Evolutionary conservation across 495 filamentous ascomycete species (phyloP), one percentile per base, ranked within the genome.

Genomic region (Parachaetomium inaequale): DNA sequence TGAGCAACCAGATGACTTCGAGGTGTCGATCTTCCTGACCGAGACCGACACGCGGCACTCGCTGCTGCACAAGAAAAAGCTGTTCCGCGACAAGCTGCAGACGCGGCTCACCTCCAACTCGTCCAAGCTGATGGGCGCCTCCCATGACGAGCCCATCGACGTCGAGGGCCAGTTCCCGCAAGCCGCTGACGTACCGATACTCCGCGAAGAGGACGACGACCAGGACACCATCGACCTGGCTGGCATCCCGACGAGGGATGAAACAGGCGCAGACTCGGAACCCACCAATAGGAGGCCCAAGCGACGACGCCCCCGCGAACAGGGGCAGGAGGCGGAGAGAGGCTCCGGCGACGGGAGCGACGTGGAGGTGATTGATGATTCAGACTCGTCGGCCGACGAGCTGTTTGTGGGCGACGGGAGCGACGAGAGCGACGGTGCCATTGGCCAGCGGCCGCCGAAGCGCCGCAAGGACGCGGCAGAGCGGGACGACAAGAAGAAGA

Each of bases 1-100:
- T 55, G 40, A 60, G 17, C 32, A 31, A 31, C 47, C 71, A 95
- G 94, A 96, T 78, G 93, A 95, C 54, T 98, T 97, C 68, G 92
- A 97, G 70, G 90, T 96, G 42, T 88, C 90, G 19, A 86, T 98
- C 63, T 98, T 97, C 76, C 83, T 98, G 66, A 95, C 88, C 36
- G 89, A 96, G 73, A 87, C 87, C 7, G 87, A 86, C 25, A 91
- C 90, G n/a, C 85, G 92, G 31, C 93, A 98, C 78, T 87, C 90
- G 17, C 80, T 98, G 11, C 82, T 98, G 55, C 88, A 88, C 63
- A 93, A 93, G 69, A 83, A 87, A 58, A 98, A 96, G 74, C 78
- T 71, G 78, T 91, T 83, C 65, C 84, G 70, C 67, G 78, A 83
- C 51, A 85, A 67, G 53, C 74, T 70, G 52, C 82, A 81, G 72